A percentile compares a stretch with the other conserved stretches of the same genome.
These are phyloP conservation scores for Biscogniauxia marginata DNA, from an alignment of 2,329 filamentous ascomycete species.

Conservation along the genomic window DNA sequence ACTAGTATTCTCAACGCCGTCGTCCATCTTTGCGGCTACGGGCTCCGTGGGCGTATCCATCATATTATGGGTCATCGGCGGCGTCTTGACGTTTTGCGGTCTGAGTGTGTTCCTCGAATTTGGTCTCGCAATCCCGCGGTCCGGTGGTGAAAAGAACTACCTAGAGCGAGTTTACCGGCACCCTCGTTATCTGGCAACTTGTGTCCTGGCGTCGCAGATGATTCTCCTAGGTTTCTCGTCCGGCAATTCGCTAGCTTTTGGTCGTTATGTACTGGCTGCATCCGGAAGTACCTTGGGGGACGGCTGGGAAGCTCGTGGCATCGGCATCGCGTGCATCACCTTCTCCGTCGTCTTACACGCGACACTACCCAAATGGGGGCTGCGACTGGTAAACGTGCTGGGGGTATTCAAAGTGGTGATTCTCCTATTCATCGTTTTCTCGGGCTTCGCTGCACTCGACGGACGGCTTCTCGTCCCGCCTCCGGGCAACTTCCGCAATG, in stretches of 20 bases:
- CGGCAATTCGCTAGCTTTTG: slow-evolving; percentile 58
- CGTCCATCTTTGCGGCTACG: slow-evolving; percentile 50
- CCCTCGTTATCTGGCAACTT: slow-evolving; percentile 58
- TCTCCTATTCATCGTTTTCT: slow-evolving; percentile 59
- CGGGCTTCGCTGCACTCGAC: slow-evolving; percentile 56
- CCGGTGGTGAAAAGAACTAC: slow-evolving; percentile 66
- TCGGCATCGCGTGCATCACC: slow-evolving; percentile 53
- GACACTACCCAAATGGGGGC: slow-evolving; percentile 54
- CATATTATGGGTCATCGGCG: slow-evolving; percentile 39
- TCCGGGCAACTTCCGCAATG: slow-evolving; percentile 57
- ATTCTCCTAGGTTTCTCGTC: slow-evolving; percentile 61
- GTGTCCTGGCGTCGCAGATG: slow-evolving; percentile 60
- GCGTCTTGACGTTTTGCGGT: slow-evolving; percentile 56
- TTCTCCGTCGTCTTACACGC: slow-evolving; percentile 55
- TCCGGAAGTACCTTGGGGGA: slow-evolving; percentile 45
- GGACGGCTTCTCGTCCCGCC: slow-evolving; percentile 47
- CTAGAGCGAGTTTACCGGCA: slow-evolving; percentile 61
- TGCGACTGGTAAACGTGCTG: slow-evolving; percentile 57
- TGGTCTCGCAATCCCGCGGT: slow-evolving; percentile 59
- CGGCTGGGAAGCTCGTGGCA: slow-evolving; percentile 56
- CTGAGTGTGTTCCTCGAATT: slow-evolving; percentile 64
- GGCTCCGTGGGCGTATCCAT: slow-evolving; percentile 49
- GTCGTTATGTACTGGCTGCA: slow-evolving; percentile 56
- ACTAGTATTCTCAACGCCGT: slow-evolving; percentile 54
- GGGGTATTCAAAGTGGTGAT: slow-evolving; percentile 61